These are phyloP conservation scores for Lactarius sp. DNA, from an alignment of 768 basidiomycete species.

Conservation along the genomic window DNA sequence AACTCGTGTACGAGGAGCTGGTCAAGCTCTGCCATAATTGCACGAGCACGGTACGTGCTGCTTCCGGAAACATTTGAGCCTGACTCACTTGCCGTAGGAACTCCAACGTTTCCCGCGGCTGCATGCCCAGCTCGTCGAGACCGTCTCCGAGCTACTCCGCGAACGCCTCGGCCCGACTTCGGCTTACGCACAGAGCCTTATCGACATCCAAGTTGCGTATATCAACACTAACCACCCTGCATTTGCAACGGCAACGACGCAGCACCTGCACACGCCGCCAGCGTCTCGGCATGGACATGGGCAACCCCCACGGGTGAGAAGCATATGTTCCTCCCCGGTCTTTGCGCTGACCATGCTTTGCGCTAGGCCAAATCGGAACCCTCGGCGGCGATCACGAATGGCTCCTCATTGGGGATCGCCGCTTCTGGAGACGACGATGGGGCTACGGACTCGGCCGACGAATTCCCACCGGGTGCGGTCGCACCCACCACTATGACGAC, in stretches of 20 bases:
- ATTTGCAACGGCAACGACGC: slow-evolving; percentile 77
- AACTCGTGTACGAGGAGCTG: slow-evolving; percentile 96
- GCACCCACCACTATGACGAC: slow-evolving; percentile 39
- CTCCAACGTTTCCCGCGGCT: slow-evolving; percentile 92
- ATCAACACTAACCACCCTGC: slow-evolving; percentile 99
- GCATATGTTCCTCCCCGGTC: background rate
- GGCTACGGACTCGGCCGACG: slow-evolving; percentile 58
- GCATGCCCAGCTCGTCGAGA: slow-evolving; percentile 91
- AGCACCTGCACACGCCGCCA: slow-evolving; percentile 48
- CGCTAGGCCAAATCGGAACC: slow-evolving; percentile 63
- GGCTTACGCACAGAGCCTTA: slow-evolving; percentile 93
- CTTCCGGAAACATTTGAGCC: background rate
- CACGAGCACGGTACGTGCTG: slow-evolving; percentile 67
- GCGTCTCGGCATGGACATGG: slow-evolving; percentile 40
- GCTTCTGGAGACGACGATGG: slow-evolving; percentile 57
- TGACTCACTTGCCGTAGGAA: slow-evolving; percentile 50
- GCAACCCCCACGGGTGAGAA: slow-evolving; percentile 49
- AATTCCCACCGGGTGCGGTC: slow-evolving; percentile 45
- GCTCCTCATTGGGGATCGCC: slow-evolving; percentile 29
- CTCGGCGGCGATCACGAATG: slow-evolving; percentile 42
- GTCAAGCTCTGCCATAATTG: slow-evolving; percentile 99
- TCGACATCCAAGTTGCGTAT: slow-evolving; percentile 96
- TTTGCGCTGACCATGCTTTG: slow-evolving; percentile 14
- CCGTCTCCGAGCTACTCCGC: slow-evolving; percentile 91
- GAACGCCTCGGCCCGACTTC: slow-evolving; percentile 96